A percentile compares a stretch with the other conserved stretches of the same genome.
Evolutionary conservation across 257 asterid genomes (phyloP).

Genomic region (Plantago elongata): DNA sequence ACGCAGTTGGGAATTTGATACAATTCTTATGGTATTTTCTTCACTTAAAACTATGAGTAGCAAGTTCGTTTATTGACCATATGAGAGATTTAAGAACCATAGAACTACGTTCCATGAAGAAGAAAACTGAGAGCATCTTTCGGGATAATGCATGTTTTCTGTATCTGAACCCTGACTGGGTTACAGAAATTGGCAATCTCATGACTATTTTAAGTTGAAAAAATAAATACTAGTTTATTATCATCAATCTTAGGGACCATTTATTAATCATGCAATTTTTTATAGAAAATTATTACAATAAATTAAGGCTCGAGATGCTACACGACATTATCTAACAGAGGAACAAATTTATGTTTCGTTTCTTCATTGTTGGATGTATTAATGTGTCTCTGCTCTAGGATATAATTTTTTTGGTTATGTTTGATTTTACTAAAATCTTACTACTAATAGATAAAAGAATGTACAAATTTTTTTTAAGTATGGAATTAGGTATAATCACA

Average conservation of each 20-base stretch:
- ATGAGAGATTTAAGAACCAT: constrained; percentile 19
- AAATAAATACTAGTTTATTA: neutral
- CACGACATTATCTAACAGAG: constrained; percentile 26
- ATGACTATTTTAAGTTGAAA: constrained; percentile 8
- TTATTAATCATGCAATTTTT: neutral
- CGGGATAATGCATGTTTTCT: constrained; percentile 22
- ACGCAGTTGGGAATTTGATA: too few relatives aligned
- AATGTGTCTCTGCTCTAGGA: constrained; percentile 7
- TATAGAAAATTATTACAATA: neutral
- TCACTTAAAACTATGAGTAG: too few relatives aligned
- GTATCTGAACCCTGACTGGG: constrained; percentile 26
- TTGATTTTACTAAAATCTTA: constrained; percentile 5
- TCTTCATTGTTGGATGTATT: neutral
- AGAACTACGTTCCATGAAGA: constrained; percentile 10
- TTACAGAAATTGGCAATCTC: constrained; percentile 22
- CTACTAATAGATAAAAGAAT: neutral
- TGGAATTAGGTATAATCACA: too few relatives aligned
- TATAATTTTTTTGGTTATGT: neutral
- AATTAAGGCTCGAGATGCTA: constrained; percentile 22
- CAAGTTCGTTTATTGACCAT: constrained; percentile 13
- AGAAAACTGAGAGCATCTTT: constrained; percentile 14
- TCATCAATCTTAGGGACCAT: constrained; percentile 12
- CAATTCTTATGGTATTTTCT: too few relatives aligned
- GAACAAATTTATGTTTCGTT: constrained; percentile 1
- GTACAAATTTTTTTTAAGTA: too few relatives aligned